Base-by-base conservation (phyloP, 352 stramenopile genomes). In the Pythium brachiatum region DNA sequence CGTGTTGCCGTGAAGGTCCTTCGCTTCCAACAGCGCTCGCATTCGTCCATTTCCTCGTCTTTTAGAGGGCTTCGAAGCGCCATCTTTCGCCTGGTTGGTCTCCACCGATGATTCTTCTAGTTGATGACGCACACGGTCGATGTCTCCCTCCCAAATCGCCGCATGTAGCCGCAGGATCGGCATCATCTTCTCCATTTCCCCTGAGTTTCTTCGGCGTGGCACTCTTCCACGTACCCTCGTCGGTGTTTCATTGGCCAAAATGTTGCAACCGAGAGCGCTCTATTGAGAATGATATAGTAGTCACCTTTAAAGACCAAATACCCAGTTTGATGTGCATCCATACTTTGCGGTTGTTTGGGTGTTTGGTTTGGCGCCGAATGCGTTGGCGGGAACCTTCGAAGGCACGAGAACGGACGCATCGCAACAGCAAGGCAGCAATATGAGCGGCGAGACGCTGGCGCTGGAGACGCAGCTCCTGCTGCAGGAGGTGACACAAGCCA, bases 391-490 rank as follows among this genome's bases (percentile, higher is more conserved):
- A 69, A 57, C 44, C 34, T 34, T 38, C 3, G 44, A 7, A 4
- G 13, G 16, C 8, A 41, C 50, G n/a, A 31, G 18, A 12, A 52
- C 44, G 25, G 29, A n/a, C n/a, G n/a, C n/a, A n/a, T n/a, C 43
- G 21, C 9, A 39, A 3, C 18, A 52, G 44, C 44, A 36, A 3
- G 11, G 25, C 25, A 36, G 26, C 26, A 68, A 27, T 13, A 79
- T 76, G 69, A 81, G 71, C 58, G 54, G 63, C 52, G 77, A 86
- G 60, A 74, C 85, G 68, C 34, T 92, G 58, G 83, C 83, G 57
- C 73, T 92, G 38, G 68, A 92, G 74, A 90, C 83, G 65, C 81
- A 92, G 69, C 68, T 90, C 8, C 68, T 92, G 75, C 73, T 92
- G 72, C 81, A 92, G 66, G 76, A 90, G 70, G 80, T 77, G 50